Evolutionary conservation across 78 protist species (phyloP).

Genomic region (Dictyostelium brefeldianum): DNA sequence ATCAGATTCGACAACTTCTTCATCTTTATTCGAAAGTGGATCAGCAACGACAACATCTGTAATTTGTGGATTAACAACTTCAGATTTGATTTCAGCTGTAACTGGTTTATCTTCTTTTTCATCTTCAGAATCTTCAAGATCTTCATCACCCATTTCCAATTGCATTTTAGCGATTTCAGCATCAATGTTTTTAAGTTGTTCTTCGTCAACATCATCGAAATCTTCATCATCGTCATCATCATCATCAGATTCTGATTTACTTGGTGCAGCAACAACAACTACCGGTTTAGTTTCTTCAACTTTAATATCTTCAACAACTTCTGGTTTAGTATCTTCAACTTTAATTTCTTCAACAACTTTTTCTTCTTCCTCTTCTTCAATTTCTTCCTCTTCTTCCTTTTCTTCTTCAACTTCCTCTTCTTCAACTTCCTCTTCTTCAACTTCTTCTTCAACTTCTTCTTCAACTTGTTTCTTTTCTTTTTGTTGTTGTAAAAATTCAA

Average conservation of each 20-base stretch:
- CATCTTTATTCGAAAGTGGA: background rate
- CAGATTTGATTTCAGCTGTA: background rate
- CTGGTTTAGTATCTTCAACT: constrained; percentile 9
- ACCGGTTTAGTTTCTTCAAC: background rate
- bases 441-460: constrained; percentile 37
- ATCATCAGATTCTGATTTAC: background rate
- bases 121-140: constrained; percentile 8
- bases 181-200: constrained; percentile 23
- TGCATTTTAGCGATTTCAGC: constrained; percentile 42
- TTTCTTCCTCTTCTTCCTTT: background rate
- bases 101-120: constrained; percentile 7
- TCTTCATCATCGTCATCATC: constrained; percentile 21
- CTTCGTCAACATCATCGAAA: constrained; percentile 15
- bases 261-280: background rate
- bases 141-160: constrained; percentile 29
- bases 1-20: background rate
- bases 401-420: constrained; percentile 19
- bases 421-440: constrained; percentile 33
- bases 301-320: background rate
- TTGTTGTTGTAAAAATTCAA: constrained; percentile 49
- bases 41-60: background rate
- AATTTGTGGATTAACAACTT: constrained; percentile 6
- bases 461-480: constrained; percentile 27
- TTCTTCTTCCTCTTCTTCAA: background rate
- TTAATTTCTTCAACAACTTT: background rate